These are phyloP conservation scores for Candida koratica DNA, from an alignment of 805 yeast genomes.

Conservation along the genomic window DNA sequence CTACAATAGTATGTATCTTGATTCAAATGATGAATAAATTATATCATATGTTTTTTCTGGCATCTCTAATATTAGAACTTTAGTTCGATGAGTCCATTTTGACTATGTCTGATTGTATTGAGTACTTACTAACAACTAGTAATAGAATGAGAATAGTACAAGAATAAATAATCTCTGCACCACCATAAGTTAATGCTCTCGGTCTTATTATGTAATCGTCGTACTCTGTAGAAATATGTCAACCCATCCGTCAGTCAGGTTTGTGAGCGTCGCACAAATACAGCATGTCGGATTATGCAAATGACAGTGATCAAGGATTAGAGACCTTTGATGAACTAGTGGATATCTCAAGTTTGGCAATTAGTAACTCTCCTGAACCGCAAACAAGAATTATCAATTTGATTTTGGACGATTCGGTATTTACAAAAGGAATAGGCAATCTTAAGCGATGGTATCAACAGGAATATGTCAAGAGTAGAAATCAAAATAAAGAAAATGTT, in stretches of 20 bases:
- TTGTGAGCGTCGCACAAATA: background rate
- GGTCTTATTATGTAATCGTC: too few relatives aligned
- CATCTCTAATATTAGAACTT: constrained; percentile 87
- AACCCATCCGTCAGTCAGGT: too few relatives aligned
- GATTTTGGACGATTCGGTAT: constrained; percentile 64
- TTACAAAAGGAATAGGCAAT: constrained; percentile 65
- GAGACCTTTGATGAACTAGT: constrained; percentile 1
- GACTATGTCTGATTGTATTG: constrained; percentile 56
- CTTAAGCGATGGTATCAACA: constrained; percentile 58
- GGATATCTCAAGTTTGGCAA: background rate
- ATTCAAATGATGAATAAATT: constrained; percentile 12
- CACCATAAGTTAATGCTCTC: too few relatives aligned
- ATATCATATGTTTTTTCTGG: constrained; percentile 66
- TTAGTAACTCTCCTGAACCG: background rate
- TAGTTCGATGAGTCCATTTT: constrained; percentile 74
- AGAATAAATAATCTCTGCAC: too few relatives aligned
- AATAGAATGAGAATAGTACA: too few relatives aligned
- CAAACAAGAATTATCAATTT: constrained; percentile 28
- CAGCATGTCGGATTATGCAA: background rate
- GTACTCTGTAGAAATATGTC: too few relatives aligned
- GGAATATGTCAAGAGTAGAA: constrained; percentile 22
- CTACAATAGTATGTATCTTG: constrained; percentile 6
- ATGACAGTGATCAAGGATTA: background rate
- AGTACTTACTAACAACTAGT: constrained; percentile 8
- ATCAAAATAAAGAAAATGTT: constrained; percentile 19